A percentile compares a stretch with the other conserved stretches of the same genome.
Evolutionary conservation across 2,329 filamentous ascomycete species (phyloP).

Genomic region (Golovinomyces cichoracearum): DNA sequence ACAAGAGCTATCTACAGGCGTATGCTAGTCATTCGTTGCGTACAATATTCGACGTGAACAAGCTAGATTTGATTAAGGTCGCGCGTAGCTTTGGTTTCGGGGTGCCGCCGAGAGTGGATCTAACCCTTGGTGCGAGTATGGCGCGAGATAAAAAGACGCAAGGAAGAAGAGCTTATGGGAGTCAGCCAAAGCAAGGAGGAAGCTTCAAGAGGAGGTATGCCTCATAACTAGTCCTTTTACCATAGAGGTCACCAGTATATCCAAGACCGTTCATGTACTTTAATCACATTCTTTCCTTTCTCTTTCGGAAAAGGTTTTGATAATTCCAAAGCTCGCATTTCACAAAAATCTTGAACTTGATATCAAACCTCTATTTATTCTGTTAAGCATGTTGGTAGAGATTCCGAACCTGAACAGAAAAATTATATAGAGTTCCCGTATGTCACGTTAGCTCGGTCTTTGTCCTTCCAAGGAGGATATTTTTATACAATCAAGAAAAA

Average conservation of each 20-base stretch:
- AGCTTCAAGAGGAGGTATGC: conserved; percentile 14
- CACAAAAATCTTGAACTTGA: not conserved
- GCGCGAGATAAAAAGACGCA: conserved; percentile 42
- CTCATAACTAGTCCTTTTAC: not conserved
- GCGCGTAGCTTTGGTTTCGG: conserved; percentile 64
- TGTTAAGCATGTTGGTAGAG: not conserved
- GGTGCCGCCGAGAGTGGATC: conserved; percentile 52
- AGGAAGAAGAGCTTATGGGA: conserved; percentile 46
- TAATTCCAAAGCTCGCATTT: not conserved
- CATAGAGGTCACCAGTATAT: not conserved
- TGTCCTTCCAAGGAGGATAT: not conserved
- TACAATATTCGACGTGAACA: conserved; percentile 63
- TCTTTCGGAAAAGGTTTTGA: not conserved
- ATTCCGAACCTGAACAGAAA: no score
- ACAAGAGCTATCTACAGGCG: conserved; percentile 76
- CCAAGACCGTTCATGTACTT: not conserved
- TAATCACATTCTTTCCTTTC: not conserved
- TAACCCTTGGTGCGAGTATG: conserved; percentile 53
- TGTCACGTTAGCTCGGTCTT: not conserved
- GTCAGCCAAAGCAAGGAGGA: conserved; percentile 39
- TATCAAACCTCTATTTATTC: not conserved
- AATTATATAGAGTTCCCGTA: not conserved
- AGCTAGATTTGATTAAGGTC: conserved; percentile 58
- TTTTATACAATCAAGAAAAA: not conserved
- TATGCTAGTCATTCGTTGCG: conserved; percentile 70